phyloP scores from a whole-genome alignment of 2,329 filamentous ascomycete genomes.

The Harringtonia lauricola region DNA sequence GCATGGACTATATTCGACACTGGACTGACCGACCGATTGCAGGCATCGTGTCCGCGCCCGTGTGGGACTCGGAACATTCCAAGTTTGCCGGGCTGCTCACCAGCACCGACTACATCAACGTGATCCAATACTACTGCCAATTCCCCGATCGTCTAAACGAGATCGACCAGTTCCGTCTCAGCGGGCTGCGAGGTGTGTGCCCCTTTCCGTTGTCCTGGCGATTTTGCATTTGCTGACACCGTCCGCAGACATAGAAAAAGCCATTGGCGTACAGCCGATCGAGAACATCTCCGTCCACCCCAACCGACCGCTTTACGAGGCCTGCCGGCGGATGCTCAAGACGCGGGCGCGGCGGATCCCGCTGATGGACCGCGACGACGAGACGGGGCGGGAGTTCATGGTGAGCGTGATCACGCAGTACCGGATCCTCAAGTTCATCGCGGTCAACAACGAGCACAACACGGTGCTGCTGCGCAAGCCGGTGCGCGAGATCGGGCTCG shows the following conservation, averaged over 20 bases:
- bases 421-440: constrained; percentile 95
- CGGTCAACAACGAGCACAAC: constrained; percentile 78
- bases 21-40: not conserved
- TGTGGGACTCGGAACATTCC: constrained; percentile 91
- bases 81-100: constrained; percentile 91
- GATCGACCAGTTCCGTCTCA: constrained; percentile 87
- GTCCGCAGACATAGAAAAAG: constrained; percentile 79
- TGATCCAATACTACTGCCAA: constrained; percentile 98
- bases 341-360: constrained; percentile 90
- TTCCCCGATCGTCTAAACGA: constrained; percentile 82
- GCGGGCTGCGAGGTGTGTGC: constrained; percentile 68
- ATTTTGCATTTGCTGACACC: not conserved
- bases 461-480: constrained; percentile 84
- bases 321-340: constrained; percentile 85
- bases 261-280: constrained; percentile 79
- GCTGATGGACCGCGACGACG: constrained; percentile 84
- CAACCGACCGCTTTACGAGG: constrained; percentile 82
- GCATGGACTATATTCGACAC: not conserved
- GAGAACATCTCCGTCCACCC: constrained; percentile 96
- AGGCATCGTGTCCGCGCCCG: constrained; percentile 94
- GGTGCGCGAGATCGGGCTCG: constrained; percentile 71
- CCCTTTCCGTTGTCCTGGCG: not conserved
- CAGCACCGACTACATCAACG: constrained; percentile 95
- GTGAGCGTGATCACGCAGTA: constrained; percentile 98
- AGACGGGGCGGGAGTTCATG: constrained; percentile 84